These are phyloP conservation scores for Anethum foeniculum DNA, from an alignment of 140 eudicot species.

Conservation along the genomic window DNA sequence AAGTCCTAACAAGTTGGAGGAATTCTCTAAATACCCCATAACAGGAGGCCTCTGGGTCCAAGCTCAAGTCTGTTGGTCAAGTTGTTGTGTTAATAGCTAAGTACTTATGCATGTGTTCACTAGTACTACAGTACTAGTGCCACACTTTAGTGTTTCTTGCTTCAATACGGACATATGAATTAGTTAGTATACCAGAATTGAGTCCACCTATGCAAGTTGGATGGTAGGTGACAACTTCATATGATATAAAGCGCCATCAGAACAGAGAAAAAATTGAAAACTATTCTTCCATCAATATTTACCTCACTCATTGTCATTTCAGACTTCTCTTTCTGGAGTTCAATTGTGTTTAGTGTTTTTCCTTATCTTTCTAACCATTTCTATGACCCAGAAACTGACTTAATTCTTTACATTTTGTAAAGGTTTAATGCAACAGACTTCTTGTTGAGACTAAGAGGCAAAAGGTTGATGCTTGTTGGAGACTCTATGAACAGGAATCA, in stretches of 20 bases:
- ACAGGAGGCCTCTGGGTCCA: too few species aligned
- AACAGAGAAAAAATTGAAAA: neutral
- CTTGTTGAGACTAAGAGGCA: conserved; percentile 70
- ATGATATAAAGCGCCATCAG: neutral
- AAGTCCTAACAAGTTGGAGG: too few species aligned
- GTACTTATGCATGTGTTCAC: neutral
- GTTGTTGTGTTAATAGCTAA: neutral
- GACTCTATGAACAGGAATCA: conserved; percentile 97
- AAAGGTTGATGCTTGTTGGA: conserved; percentile 81
- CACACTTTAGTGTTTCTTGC: neutral
- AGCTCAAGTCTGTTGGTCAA: too few species aligned
- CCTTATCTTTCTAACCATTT: neutral
- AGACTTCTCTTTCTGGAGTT: neutral
- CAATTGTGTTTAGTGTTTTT: neutral
- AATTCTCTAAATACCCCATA: too few species aligned
- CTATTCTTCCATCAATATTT: neutral
- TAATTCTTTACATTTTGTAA: conserved; percentile 17
- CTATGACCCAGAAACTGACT: conserved; percentile 3
- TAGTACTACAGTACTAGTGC: too few species aligned
- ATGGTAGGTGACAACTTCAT: neutral
- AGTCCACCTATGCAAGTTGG: neutral
- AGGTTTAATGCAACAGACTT: conserved; percentile 88
- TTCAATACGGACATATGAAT: neutral
- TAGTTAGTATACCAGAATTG: neutral
- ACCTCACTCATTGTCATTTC: neutral